phyloP scores from a whole-genome alignment of 2,329 filamentous ascomycete species.

The Huntiella savannae region DNA sequence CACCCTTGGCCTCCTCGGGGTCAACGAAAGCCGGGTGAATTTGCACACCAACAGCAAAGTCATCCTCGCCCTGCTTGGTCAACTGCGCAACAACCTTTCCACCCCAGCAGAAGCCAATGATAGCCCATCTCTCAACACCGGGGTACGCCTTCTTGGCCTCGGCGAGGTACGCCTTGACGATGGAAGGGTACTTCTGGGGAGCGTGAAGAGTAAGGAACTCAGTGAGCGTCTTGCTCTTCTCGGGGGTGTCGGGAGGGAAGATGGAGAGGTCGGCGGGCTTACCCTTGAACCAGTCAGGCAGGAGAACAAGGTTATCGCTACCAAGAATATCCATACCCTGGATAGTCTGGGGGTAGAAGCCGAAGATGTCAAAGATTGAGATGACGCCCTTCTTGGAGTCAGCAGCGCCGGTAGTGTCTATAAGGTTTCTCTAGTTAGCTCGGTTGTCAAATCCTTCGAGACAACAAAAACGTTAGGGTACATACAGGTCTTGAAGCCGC shows the following conservation, averaged over 20 bases:
- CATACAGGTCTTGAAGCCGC: constrained; percentile 33
- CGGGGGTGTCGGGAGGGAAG: constrained; percentile 44
- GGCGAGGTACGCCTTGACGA: constrained; percentile 35
- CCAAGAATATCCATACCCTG: constrained; percentile 52
- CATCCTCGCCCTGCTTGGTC: constrained; percentile 26
- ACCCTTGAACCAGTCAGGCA: constrained; percentile 81
- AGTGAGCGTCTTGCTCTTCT: constrained; percentile 40
- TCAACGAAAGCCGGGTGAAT: constrained; percentile 49
- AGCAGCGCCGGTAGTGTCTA: constrained; percentile 26
- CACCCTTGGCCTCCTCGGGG: constrained; percentile 35
- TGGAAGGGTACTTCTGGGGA: constrained; percentile 26
- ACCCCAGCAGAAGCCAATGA: constrained; percentile 52
- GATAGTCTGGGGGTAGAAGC: constrained; percentile 49
- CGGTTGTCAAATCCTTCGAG: not conserved
- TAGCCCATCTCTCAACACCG: constrained; percentile 37
- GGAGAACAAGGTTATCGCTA: constrained; percentile 64
- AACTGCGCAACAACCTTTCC: constrained; percentile 43
- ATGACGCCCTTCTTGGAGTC: constrained; percentile 39
- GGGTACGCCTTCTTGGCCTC: constrained; percentile 33
- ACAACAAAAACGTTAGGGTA: not conserved
- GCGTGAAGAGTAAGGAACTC: constrained; percentile 37
- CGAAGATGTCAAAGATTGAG: constrained; percentile 48
- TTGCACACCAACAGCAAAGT: constrained; percentile 30
- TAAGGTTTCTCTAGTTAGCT: not conserved
- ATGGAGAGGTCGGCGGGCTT: constrained; percentile 38